Percentiles rank a stretch among this genome's conserved stretches.
These are phyloP conservation scores for Flaveria floridana DNA, from an alignment of 140 eudicot species.

Conservation along the genomic window DNA sequence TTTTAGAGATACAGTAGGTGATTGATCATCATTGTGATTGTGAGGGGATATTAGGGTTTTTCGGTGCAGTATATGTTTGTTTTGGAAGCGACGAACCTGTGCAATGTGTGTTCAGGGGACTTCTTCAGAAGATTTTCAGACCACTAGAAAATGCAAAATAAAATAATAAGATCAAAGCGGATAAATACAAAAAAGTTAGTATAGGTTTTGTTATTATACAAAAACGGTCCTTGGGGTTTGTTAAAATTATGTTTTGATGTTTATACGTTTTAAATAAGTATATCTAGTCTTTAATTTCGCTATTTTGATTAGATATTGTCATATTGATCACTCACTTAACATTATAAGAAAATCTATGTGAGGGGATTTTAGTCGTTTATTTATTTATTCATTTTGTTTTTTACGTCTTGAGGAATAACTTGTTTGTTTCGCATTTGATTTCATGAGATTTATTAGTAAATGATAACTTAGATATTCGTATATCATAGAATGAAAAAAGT, in stretches of 20 bases:
- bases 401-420: neutral
- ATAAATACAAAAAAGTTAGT: conserved; percentile 13
- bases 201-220: neutral
- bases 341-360: too few species aligned
- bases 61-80: conserved; percentile 28
- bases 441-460: too few species aligned
- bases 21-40: neutral
- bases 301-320: neutral
- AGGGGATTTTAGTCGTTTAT: too few species aligned
- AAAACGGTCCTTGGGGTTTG: neutral
- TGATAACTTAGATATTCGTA: neutral
- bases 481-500: too few species aligned
- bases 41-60: conserved; percentile 28
- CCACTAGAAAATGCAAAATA: conserved; percentile 18
- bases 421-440: neutral
- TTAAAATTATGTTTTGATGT: neutral
- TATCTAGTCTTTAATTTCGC: neutral
- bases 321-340: neutral
- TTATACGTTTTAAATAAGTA: neutral
- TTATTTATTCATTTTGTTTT: neutral
- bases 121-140: conserved; percentile 9
- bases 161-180: conserved; percentile 10
- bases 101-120: conserved; percentile 15
- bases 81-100: conserved; percentile 55
- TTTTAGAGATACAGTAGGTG: conserved; percentile 21